phyloP scores from a whole-genome alignment of 768 basidiomycete genomes.

The Clathrus columnatus region DNA sequence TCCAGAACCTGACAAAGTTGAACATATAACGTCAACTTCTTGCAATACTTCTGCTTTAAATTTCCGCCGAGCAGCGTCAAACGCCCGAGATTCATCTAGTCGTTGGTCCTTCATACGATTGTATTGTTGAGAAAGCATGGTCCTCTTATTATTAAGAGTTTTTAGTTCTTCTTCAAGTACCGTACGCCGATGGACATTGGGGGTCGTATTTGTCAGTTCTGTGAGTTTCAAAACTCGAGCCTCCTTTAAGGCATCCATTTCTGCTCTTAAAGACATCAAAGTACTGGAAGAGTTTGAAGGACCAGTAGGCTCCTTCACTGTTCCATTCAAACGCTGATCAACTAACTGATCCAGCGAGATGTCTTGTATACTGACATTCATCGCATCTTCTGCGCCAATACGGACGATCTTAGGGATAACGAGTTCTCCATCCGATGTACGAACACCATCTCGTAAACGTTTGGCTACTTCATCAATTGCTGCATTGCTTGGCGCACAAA shows the following conservation, averaged over 20 bases:
- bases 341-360: constrained; percentile 83
- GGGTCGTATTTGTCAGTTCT: constrained; percentile 48
- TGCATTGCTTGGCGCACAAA: constrained; percentile 97
- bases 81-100: constrained; percentile 68
- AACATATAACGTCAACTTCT: constrained; percentile 90
- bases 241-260: constrained; percentile 62
- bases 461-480: constrained; percentile 94
- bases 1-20: constrained; percentile 88
- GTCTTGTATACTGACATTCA: constrained; percentile 75
- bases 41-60: constrained; percentile 66
- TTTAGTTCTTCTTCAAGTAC: constrained; percentile 67
- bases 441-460: constrained; percentile 74
- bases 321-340: constrained; percentile 56
- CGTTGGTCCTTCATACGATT: constrained; percentile 77
- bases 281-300: constrained; percentile 43
- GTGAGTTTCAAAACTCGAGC: constrained; percentile 48
- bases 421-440: constrained; percentile 43
- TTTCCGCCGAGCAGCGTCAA: constrained; percentile 73
- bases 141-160: constrained; percentile 54
- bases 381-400: constrained; percentile 67
- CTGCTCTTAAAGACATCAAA: constrained; percentile 48
- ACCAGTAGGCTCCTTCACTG: constrained; percentile 27
- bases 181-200: constrained; percentile 44
- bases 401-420: constrained; percentile 77
- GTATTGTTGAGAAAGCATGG: constrained; percentile 54